A percentile compares a stretch with the other conserved stretches of the same genome.
phyloP scores from a whole-genome alignment of 2,329 filamentous ascomycete genomes.

The Colletotrichum sp. region DNA sequence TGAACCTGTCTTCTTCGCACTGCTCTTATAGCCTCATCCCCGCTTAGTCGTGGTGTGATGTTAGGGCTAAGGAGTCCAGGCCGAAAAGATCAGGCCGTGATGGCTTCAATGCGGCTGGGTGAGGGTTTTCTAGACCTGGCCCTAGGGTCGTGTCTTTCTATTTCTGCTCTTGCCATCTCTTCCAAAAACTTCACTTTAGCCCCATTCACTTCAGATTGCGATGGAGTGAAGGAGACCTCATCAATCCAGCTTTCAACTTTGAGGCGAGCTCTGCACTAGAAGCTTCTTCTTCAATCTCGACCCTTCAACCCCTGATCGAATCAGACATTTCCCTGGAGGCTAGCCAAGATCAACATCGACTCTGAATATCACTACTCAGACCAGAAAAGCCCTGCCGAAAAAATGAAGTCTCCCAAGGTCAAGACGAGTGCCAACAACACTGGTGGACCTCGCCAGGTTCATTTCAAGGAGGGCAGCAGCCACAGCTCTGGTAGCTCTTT shows the following conservation, averaged over 20 bases:
- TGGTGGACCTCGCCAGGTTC: constrained; percentile 5
- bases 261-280: not conserved
- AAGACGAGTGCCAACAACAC: constrained; percentile 13
- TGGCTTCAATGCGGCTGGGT: not conserved
- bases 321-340: not conserved
- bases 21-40: not conserved
- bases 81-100: not conserved
- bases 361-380: not conserved
- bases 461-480: not conserved
- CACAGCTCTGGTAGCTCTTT: not conserved
- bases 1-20: not conserved
- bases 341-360: not conserved
- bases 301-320: not conserved
- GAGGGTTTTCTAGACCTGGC: not conserved
- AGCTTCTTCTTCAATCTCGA: not conserved
- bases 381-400: not conserved
- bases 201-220: not conserved
- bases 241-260: not conserved
- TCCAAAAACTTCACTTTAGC: not conserved
- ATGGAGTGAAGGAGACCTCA: not conserved
- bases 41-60: not conserved
- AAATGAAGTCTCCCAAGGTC: constrained; percentile 16
- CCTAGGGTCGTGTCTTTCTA: not conserved
- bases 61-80: not conserved
- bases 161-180: not conserved